Evolutionary conservation across 2,329 filamentous ascomycete species (phyloP), one percentile per base, ranked within the genome.

Genomic region (Fusarium sp.): DNA sequence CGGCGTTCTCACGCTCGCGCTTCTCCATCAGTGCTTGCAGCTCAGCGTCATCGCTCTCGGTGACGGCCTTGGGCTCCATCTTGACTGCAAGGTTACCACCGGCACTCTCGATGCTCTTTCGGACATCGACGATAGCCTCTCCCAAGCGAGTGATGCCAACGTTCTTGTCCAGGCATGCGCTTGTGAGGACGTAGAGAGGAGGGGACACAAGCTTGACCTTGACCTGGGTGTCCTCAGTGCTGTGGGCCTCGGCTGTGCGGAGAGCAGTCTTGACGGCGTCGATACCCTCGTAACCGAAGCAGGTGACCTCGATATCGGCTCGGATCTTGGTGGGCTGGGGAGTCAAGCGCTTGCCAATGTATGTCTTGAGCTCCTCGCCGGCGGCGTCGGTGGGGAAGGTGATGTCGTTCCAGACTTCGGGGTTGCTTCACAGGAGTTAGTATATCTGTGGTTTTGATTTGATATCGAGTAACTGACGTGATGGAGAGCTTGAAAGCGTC

Each of bases 401-500:
- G 74, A 97, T 92, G 73, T 97, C 95, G 75, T 92, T 91, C 96
- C 96, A 99, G 55, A 98, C 93, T 72, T 97, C 94, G 57, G 94
- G 92, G 85, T 98, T 98, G 67, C 92, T 94, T 48, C 21, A 35
- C n/a, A 9, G 38, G 38, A 39, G 70, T 75, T 49, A 75, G 68
- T 31, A 47, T 9, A 39, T 29, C n/a, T n/a, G 26, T 24, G 35
- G 16, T 21, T 48, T 26, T 8, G 29, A 15, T 20, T 24, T 3
- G 10, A 20, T 21, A 16, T 16, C 20, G 37, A 24, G 13, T 2
- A 31, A 82, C 89, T 76, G 85, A 94, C 92, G 96, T 98, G 85
- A 99, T 99, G 72, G 94, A 97, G 67, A 98, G 91, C 87, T 98
- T 99, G 88, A 99, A 99, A 13, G 97, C 96, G 80, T 99, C 96